These are phyloP conservation scores for Scedosporium apiospermum DNA, from an alignment of 2,329 filamentous ascomycete genomes.

Conservation along the genomic window DNA sequence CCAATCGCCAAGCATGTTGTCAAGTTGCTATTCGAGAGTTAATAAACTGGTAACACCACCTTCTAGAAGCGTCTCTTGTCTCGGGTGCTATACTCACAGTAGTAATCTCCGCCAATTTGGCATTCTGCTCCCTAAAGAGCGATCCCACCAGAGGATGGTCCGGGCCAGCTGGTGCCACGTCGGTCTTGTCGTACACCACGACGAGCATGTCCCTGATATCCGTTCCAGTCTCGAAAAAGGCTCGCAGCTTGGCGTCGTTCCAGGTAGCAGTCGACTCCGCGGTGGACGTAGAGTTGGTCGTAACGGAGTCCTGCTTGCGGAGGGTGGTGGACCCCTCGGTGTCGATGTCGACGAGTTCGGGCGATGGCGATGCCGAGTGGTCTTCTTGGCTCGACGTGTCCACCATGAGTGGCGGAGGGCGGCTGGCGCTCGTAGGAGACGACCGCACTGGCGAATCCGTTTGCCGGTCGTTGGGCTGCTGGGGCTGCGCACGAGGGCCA, in stretches of 20 bases:
- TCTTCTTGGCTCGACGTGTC: slow-evolving; percentile 65
- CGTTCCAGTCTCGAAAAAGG: slow-evolving; percentile 77
- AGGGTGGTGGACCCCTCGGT: slow-evolving; percentile 29
- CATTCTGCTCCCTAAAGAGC: slow-evolving; percentile 80
- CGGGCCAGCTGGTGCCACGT: slow-evolving; percentile 66
- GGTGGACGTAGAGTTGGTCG: slow-evolving; percentile 22
- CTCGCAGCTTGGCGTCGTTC: slow-evolving; percentile 77
- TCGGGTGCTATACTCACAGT: slow-evolving; percentile 39
- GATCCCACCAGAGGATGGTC: slow-evolving; percentile 77
- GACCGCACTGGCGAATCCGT: slow-evolving; percentile 60
- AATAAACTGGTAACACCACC: not conserved
- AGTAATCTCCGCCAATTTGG: slow-evolving; percentile 77
- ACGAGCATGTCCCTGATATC: slow-evolving; percentile 85
- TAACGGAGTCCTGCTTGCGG: slow-evolving; percentile 35
- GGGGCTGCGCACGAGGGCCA: not conserved
- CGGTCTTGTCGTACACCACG: slow-evolving; percentile 86
- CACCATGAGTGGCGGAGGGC: slow-evolving; percentile 57
- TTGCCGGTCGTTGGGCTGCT: not conserved
- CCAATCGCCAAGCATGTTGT: slow-evolving; percentile 79
- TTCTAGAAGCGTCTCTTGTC: not conserved
- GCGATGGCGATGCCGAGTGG: slow-evolving; percentile 54
- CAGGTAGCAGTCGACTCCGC: slow-evolving; percentile 50
- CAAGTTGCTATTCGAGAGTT: slow-evolving; percentile 51
- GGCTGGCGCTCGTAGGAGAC: slow-evolving; percentile 42
- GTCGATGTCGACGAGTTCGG: slow-evolving; percentile 43